phyloP scores from a whole-genome alignment of 129 eudicot species.

The Lonicera japonica region DNA sequence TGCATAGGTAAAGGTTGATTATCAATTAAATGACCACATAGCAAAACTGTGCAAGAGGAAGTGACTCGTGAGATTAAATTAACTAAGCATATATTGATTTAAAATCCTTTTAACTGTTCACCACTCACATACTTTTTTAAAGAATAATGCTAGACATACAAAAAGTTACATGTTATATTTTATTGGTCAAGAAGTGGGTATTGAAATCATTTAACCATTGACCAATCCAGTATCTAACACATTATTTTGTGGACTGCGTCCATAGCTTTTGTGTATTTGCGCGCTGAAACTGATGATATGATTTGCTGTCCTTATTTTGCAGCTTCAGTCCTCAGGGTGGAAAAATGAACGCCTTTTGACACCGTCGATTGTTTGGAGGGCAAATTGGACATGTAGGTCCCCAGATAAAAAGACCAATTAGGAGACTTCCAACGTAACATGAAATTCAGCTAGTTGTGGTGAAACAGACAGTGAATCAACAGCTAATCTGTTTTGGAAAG shows the following conservation, averaged over 20 bases:
- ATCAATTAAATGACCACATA: background rate
- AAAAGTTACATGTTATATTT: background rate
- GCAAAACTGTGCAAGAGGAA: background rate
- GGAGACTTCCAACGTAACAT: constrained; percentile 2
- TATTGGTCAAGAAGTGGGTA: too few species aligned
- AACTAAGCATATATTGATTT: background rate
- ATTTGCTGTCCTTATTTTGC: constrained; percentile 19
- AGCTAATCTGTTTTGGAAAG: background rate
- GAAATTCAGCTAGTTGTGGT: background rate
- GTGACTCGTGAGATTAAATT: background rate
- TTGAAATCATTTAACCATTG: too few species aligned
- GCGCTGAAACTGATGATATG: too few species aligned
- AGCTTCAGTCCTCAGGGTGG: constrained; percentile 87
- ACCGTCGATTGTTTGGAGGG: constrained; percentile 90
- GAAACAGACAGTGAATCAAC: constrained; percentile 1
- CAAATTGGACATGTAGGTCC: constrained; percentile 47
- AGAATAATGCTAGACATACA: background rate
- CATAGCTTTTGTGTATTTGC: too few species aligned
- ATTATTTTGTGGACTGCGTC: too few species aligned
- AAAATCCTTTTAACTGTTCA: background rate
- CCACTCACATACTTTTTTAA: too few species aligned
- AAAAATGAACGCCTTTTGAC: constrained; percentile 79
- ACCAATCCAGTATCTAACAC: too few species aligned
- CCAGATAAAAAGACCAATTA: constrained; percentile 49
- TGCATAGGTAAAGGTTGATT: background rate